Evolutionary conservation across 169 alveolate species (phyloP).

Genomic region (Theileria parva): DNA sequence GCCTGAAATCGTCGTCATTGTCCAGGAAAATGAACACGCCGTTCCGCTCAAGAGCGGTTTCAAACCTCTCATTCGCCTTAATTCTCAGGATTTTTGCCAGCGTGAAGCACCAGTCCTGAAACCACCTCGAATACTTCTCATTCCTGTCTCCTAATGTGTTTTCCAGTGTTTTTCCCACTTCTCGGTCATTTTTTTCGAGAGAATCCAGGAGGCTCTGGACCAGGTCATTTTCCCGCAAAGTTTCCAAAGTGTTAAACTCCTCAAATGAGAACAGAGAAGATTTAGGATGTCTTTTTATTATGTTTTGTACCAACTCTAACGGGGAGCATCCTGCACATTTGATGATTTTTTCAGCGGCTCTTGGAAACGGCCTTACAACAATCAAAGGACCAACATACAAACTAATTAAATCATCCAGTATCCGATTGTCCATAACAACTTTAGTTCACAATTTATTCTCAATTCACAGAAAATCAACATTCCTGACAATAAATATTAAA

Average conservation of each 20-base stretch:
- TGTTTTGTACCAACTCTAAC: neutral
- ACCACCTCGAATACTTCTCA: constrained; percentile 51
- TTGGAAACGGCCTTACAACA: constrained; percentile 34
- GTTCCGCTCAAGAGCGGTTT: constrained; percentile 16
- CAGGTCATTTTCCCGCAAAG: constrained; percentile 20
- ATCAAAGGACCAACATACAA: constrained; percentile 25
- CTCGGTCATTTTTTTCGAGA: constrained; percentile 1
- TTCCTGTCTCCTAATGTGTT: constrained; percentile 15
- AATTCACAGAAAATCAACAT: no score
- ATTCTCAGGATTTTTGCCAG: constrained; percentile 39
- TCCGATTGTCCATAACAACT: neutral
- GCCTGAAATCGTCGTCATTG: constrained; percentile 12
- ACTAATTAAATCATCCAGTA: constrained; percentile 35
- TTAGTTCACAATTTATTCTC: neutral
- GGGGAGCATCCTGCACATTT: constrained; percentile 10
- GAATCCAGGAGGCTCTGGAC: constrained; percentile 42
- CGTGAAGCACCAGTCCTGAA: constrained; percentile 53
- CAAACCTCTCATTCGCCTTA: constrained; percentile 11
- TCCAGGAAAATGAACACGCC: constrained; percentile 35
- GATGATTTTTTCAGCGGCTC: constrained; percentile 9
- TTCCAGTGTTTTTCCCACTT: constrained; percentile 3
- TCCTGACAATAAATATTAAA: no score
- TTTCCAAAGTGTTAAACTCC: constrained; percentile 7
- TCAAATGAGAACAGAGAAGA: constrained; percentile 3
- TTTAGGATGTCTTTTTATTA: neutral